Evolutionary conservation across 2,329 filamentous ascomycete species (phyloP), one percentile per base, ranked within the genome.

Genomic region (Stagonosporopsis vannaccii): DNA sequence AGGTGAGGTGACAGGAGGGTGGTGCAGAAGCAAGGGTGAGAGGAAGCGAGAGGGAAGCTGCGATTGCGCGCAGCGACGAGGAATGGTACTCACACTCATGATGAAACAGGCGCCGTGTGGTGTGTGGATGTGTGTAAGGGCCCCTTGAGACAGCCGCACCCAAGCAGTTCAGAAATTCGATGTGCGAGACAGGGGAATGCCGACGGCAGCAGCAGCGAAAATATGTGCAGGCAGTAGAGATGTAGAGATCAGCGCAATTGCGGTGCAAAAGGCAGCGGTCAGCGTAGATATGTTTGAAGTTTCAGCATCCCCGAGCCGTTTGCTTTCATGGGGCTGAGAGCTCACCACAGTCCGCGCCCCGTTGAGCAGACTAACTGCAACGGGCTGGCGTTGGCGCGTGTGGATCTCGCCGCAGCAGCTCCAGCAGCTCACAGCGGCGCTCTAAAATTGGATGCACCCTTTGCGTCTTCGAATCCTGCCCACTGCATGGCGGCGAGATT

Each of bases 1-100:
- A 25, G 42, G 15, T 35, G 17, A 33, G 23, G n/a, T 12, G 35
- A 15, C 32, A 46, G 42, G 40, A 28, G 54, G 52, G 42, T 11
- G 48, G 35, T 57, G 52, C 54, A 51, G 48, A 45, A 55, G 48
- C 20, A 51, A 42, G 52, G 43, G 52, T 19, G 35, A 39, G 35
- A 44, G 43, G 37, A 58, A 48, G 58, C 23, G 49, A 25, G 42
- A 41, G 43, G 39, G 44, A 58, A 56, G 32, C 55, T 40, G 50
- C 43, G 52, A 43, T 33, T 53, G 51, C 30, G 20, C 28, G 44
- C 58, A 46, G 57, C 42, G 39, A 54, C 47, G 58, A 61, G 60
- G 56, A 65, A 58, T 57, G 51, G 25, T 39, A 66, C 73, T 70
- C 68, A 76, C 74, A 63, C 73, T 76, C 74, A 76, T 76, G 65